Conservation (phyloP, 2,329 filamentous ascomycete genomes). For the Tolypocladium paradoxum region DNA sequence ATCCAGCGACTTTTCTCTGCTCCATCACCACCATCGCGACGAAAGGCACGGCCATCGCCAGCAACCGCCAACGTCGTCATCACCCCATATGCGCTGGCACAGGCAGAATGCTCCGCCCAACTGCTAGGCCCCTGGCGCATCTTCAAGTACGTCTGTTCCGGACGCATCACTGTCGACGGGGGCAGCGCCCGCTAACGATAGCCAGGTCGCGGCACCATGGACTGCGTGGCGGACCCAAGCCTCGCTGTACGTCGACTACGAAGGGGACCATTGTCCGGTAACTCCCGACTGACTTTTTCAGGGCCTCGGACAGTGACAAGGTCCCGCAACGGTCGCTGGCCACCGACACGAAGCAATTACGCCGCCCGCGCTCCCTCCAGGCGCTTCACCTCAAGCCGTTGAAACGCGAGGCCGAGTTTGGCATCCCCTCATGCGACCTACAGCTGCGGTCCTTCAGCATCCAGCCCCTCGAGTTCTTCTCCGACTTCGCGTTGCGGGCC, state of each 20-base stretch:
- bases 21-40: constrained; percentile 4
- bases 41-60: neutral
- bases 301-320: neutral
- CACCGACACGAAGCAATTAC: constrained; percentile 16
- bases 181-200: neutral
- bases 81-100: constrained; percentile 6
- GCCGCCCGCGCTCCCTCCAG: constrained; percentile 70
- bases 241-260: constrained; percentile 1
- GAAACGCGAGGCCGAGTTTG: constrained; percentile 61
- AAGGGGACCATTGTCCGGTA: no score
- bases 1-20: neutral
- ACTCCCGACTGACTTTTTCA: neutral
- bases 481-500: constrained; percentile 86
- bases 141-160: constrained; percentile 10
- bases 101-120: constrained; percentile 19
- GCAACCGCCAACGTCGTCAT: neutral
- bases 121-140: constrained; percentile 12
- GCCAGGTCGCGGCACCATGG: constrained; percentile 2
- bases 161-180: neutral
- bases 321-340: neutral
- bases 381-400: constrained; percentile 79
- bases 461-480: constrained; percentile 86
- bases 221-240: neutral
- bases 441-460: constrained; percentile 87
- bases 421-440: constrained; percentile 78